Evolutionary conservation across 768 basidiomycete genomes (phyloP), one percentile per base, ranked within the genome.

Genomic region (Cubamyces sp.): DNA sequence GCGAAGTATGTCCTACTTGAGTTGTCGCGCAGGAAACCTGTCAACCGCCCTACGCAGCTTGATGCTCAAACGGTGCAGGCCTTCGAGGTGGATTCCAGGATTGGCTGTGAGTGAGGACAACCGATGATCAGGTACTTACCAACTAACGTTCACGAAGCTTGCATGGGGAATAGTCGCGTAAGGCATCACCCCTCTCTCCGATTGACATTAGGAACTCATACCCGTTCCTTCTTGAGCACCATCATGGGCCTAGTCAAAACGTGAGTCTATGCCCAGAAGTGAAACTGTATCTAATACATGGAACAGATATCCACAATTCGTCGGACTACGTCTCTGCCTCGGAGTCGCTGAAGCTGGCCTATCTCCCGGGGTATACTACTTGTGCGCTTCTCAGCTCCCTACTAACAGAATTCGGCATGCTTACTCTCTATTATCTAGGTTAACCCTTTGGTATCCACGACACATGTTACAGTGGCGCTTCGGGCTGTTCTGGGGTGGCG

Each of bases 301-400:
- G 21, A 16, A 5, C 62, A 88, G 87, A 26, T 88, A 86, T 68
- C 80, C 80, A 11, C 82, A 87, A 66, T 79, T 88, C 14, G 80
- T 87, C 16, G 85, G 79, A n/a, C 78, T 77, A 12, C 81, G 87
- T 11, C 72, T 84, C 5, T 82, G 79, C 61, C 81, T 90, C 0
- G 88, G 89, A 3, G 68, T 86, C 1, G 81, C 86, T 0, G 89
- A 91, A 73, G 85, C 87, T 5, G 87, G 90, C 1, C 67, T 89
- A 8, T 90, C 87, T 70, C 88, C 89, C 12, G 88, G 88, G 23
- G 85, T 90, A 9, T 81, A 83, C 0, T 91, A 88, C 75, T 89
- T 87, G 88, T 88, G 54, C 47, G 66, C 54, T 7, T 6, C 81
- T 71, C 5, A 6, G 16, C n/a, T 18, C 8, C 30, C 21, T 41